A percentile compares a stretch with the other conserved stretches of the same genome.
phyloP scores from a whole-genome alignment of 2,329 filamentous ascomycete species.

The Penicillium sp. region DNA sequence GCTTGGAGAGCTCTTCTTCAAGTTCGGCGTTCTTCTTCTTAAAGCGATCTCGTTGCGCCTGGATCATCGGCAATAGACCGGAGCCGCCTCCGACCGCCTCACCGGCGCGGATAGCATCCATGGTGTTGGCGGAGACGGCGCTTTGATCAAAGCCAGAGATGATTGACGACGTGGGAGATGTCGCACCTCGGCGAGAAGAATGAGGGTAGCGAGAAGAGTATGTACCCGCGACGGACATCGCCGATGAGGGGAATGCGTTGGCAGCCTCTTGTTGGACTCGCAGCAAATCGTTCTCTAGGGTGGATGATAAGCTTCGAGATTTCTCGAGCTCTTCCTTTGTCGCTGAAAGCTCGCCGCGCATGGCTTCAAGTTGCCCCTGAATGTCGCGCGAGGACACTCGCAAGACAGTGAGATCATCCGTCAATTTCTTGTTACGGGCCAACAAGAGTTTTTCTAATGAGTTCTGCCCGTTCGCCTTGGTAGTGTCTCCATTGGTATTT shows the following conservation, averaged over 20 bases:
- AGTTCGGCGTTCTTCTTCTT: conserved; percentile 93
- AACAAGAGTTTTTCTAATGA: conserved; percentile 88
- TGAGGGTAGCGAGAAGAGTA: conserved; percentile 78
- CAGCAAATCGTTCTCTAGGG: conserved; percentile 87
- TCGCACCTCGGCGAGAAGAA: conserved; percentile 67
- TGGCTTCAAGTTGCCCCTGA: conserved; percentile 72
- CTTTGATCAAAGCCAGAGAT: conserved; percentile 92
- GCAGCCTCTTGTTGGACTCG: conserved; percentile 82
- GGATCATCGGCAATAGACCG: conserved; percentile 96
- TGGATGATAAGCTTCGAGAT: conserved; percentile 79
- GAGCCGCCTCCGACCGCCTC: conserved; percentile 72
- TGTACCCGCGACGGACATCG: conserved; percentile 89
- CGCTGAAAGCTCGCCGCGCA: conserved; percentile 80
- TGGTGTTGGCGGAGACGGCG: conserved; percentile 49
- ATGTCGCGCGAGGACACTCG: conserved; percentile 93
- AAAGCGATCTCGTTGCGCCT: conserved; percentile 95
- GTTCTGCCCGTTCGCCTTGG: conserved; percentile 66
- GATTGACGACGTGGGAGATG: conserved; percentile 94
- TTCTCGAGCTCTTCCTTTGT: conserved; percentile 86
- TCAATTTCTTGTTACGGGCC: conserved; percentile 92
- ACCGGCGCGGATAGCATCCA: conserved; percentile 64
- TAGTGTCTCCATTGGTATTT: conserved; percentile 49
- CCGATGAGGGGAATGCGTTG: conserved; percentile 78
- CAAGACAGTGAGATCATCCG: conserved; percentile 88
- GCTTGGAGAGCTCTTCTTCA: conserved; percentile 84